Base-by-base conservation (phyloP, 345 rosid genomes). In the Hypericum perforatum region DNA sequence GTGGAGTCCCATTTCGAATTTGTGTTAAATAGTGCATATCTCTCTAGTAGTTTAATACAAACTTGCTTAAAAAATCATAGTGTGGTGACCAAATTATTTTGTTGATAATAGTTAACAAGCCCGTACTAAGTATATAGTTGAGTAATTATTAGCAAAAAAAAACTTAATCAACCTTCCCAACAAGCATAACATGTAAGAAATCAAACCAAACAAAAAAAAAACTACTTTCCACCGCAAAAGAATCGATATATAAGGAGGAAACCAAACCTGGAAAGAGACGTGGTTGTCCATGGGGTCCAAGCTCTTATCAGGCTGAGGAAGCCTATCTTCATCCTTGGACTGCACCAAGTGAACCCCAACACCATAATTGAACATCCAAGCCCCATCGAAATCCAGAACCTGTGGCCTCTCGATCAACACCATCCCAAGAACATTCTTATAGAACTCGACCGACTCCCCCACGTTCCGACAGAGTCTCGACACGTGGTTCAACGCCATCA, bases 321-420 rank as follows among this genome's bases (percentile, higher is more conserved):
- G 43, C 46, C 58, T 66, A 0, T 78, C 70, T 40, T 74, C 75
- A 36, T 75, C 77, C 16, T 71, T 58, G 11, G 70, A 73, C 36
- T 76, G 90, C 16, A 80, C 74, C 65, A 82, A 49, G 56, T 88
- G 94, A 52, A 84, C 68, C 46, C 90, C 89, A 0, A 82, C 56
- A 0, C 94, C 90, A 62, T 87, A 87, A 61, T 84, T 87, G 69
- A 76, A 82, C 32, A 84, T 47, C 94, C 94, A 84, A 0, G 90
- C 87, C 0, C 89, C 92, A 0, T 74, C 61, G 55, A 76, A 87
- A 11, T 84, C 60, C 0, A 84, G 59, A 3, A 82, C 62, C 0
- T 54, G 62, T 0, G 89, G 85, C 9, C 87, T 68, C 54, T 87
- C 73, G 5, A 65, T 73, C 69, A 61, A 53, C 29, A 76, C 85